phyloP scores from a whole-genome alignment of 306 rosid species.

The Gynostemma pentaphyllum region DNA sequence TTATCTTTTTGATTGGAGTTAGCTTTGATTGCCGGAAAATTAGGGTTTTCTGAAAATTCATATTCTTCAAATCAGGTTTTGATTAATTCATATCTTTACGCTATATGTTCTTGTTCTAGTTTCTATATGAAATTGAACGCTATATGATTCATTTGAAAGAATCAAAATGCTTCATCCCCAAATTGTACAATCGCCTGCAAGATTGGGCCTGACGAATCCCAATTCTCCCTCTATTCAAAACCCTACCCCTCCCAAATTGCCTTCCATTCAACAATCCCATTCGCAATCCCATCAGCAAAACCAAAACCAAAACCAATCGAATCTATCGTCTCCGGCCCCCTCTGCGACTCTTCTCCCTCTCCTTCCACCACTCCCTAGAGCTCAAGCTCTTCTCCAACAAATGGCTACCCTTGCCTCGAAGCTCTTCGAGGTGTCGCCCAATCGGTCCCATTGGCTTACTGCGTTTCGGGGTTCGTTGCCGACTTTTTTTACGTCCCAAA shows the following conservation, averaged over 20 bases:
- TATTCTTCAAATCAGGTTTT: not conserved
- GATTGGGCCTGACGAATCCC: conserved; percentile 73
- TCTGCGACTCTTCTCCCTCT: conserved; percentile 58
- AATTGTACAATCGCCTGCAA: conserved; percentile 75
- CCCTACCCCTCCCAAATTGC: conserved; percentile 59
- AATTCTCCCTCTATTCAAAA: conserved; percentile 65
- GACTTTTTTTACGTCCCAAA: conserved; percentile 55
- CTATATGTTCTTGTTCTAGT: not conserved
- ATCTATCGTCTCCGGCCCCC: conserved; percentile 16
- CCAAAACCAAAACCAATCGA: conserved; percentile 18
- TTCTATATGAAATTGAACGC: not conserved
- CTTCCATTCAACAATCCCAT: conserved; percentile 36
- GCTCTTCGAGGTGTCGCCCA: conserved; percentile 69
- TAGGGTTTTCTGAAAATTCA: not conserved
- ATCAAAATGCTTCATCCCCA: conserved; percentile 64
- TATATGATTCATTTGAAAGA: not conserved
- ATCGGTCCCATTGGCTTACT: conserved; percentile 57
- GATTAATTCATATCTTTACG: too few species aligned
- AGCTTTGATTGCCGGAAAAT: not conserved
- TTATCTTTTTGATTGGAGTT: not conserved
- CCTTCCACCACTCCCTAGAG: conserved; percentile 83
- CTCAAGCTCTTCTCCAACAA: conserved; percentile 72
- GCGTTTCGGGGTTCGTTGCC: conserved; percentile 75
- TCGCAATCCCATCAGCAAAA: conserved; percentile 7
- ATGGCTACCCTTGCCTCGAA: conserved; percentile 70